Evolutionary conservation across 805 yeast genomes (phyloP).

Genomic region (Hanseniaspora occidentalis): DNA sequence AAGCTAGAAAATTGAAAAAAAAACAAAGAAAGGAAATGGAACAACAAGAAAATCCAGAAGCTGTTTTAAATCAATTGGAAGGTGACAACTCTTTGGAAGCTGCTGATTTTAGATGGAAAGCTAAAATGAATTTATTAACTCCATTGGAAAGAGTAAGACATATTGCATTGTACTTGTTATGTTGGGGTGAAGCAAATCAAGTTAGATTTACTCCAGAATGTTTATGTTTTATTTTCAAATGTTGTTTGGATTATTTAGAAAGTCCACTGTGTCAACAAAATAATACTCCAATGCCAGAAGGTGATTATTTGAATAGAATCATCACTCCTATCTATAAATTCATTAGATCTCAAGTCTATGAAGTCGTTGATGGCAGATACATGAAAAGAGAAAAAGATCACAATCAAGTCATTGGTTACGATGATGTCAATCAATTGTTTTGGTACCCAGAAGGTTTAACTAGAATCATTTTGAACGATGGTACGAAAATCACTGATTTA

Average conservation of each 20-base stretch:
- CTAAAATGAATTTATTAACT: slow-evolving; percentile 56
- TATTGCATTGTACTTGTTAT: slow-evolving; percentile 56
- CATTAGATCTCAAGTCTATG: slow-evolving; percentile 72
- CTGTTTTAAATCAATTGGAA: slow-evolving; percentile 49
- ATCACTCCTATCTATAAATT: slow-evolving; percentile 82
- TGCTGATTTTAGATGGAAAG: slow-evolving; percentile 72
- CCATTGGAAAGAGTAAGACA: slow-evolving; percentile 78
- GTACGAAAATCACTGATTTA: slow-evolving; percentile 79
- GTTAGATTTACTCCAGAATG: slow-evolving; percentile 88
- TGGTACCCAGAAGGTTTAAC: slow-evolving; percentile 99
- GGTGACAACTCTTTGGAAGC: slow-evolving; percentile 82
- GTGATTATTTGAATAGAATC: slow-evolving; percentile 83
- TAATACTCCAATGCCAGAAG: slow-evolving; percentile 69
- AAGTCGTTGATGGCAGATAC: slow-evolving; percentile 67
- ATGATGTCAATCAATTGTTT: slow-evolving; percentile 95
- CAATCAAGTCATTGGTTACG: slow-evolving; percentile 77
- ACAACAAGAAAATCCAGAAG: slow-evolving; percentile 47
- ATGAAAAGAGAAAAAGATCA: slow-evolving; percentile 81
- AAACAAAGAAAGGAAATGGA: slow-evolving; percentile 68
- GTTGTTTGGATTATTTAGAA: slow-evolving; percentile 79
- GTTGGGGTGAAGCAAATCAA: slow-evolving; percentile 90
- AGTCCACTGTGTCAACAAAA: slow-evolving; percentile 89
- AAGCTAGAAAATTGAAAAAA: slow-evolving; percentile 71
- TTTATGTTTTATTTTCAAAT: slow-evolving; percentile 88
- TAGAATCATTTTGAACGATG: slow-evolving; percentile 83